Percentiles rank a stretch among this genome's conserved stretches.
phyloP scores from a whole-genome alignment of 345 rosid species.

The Carallia brachiata region DNA sequence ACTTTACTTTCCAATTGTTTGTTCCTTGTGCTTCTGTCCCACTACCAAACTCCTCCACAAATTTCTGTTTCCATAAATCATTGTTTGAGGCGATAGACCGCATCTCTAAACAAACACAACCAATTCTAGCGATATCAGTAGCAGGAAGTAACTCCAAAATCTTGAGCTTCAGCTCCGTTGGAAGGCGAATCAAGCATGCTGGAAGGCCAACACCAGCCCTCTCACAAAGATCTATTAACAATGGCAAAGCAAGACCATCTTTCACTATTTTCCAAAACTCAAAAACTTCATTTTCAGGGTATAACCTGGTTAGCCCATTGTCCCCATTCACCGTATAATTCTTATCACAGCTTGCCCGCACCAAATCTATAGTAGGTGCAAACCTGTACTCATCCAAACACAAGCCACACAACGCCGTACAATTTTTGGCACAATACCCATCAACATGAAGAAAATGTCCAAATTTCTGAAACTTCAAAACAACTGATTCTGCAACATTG shows the following conservation, averaged over 20 bases:
- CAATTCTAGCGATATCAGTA: conserved; percentile 18
- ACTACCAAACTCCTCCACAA: conserved; percentile 24
- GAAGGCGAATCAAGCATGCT: conserved; percentile 21
- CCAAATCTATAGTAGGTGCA: background rate
- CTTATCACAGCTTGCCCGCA: conserved; percentile 12
- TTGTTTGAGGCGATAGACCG: conserved; percentile 16
- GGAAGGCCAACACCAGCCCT: conserved; percentile 15
- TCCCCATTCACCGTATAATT: conserved; percentile 1
- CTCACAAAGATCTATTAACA: conserved; percentile 17
- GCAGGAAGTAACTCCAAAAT: conserved; percentile 19
- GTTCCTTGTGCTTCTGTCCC: background rate
- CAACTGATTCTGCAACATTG: background rate
- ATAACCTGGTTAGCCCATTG: conserved; percentile 1
- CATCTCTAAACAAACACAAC: conserved; percentile 23
- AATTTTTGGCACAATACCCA: background rate
- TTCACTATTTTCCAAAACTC: conserved; percentile 26
- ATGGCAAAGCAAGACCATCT: conserved; percentile 21
- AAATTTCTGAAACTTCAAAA: conserved; percentile 8
- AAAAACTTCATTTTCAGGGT: conserved; percentile 14
- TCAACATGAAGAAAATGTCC: conserved; percentile 9
- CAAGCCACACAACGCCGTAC: background rate
- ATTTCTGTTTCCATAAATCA: conserved; percentile 28
- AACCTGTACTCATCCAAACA: conserved; percentile 15
- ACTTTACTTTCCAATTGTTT: conserved; percentile 48
- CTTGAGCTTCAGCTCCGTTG: conserved; percentile 16